Conservation (phyloP, 345 rosid genomes). For the Nephelium lappaceum region DNA sequence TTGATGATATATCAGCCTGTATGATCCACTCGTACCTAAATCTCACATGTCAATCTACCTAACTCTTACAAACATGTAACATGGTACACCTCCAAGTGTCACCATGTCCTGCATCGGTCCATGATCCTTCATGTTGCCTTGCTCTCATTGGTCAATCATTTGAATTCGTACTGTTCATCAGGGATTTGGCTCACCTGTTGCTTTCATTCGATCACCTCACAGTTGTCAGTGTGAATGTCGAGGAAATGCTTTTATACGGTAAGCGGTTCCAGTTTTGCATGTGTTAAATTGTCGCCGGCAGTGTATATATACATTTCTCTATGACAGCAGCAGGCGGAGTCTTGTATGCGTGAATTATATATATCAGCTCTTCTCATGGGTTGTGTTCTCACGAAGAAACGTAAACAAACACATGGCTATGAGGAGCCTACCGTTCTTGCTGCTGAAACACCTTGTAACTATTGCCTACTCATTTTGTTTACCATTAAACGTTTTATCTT, state of each 20-base stretch:
- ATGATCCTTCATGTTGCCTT: no score
- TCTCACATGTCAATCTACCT: no score
- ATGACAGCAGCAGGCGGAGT: conserved; percentile 14
- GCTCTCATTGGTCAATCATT: no score
- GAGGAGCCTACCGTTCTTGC: conserved; percentile 76
- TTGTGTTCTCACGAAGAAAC: conserved; percentile 44
- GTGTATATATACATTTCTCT: neutral
- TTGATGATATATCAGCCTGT: no score
- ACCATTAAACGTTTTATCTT: neutral
- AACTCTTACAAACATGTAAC: no score
- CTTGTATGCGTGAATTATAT: conserved; percentile 4
- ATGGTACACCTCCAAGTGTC: no score
- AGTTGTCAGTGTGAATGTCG: neutral
- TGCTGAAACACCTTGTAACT: conserved; percentile 57
- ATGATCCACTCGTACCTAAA: no score
- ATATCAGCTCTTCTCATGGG: conserved; percentile 41
- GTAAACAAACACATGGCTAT: conserved; percentile 46
- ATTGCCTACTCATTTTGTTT: neutral
- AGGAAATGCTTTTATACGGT: neutral
- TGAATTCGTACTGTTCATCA: no score
- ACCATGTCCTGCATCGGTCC: no score
- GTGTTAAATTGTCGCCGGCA: neutral
- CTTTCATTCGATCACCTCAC: no score
- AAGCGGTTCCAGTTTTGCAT: neutral
- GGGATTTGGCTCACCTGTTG: neutral